Conservation (phyloP, 768 basidiomycete species). For the Pisolithus microcarpus region DNA sequence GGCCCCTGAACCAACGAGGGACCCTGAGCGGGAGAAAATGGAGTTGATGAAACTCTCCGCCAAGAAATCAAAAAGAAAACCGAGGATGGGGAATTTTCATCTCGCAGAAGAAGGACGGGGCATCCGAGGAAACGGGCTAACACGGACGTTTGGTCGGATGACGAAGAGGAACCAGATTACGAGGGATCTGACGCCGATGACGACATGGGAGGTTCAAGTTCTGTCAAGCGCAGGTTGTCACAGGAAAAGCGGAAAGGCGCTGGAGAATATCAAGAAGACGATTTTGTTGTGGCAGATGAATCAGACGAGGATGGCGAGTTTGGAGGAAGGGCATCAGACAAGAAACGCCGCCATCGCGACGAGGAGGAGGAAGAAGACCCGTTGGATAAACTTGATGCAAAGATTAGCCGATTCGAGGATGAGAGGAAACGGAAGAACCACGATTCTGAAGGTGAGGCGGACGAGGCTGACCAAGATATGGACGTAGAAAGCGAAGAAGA, state of each 20-base stretch:
- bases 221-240: constrained; percentile 38
- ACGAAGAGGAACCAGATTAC: constrained; percentile 58
- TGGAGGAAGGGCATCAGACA: constrained; percentile 30
- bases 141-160: constrained; percentile 58
- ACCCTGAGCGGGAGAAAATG: constrained; percentile 67
- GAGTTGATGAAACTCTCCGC: constrained; percentile 60
- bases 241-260: constrained; percentile 44
- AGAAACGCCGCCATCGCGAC: constrained; percentile 33
- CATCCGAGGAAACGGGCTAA: constrained; percentile 33
- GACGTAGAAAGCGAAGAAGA: constrained; percentile 70
- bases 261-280: constrained; percentile 77
- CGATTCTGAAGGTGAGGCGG: constrained; percentile 28
- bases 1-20: constrained; percentile 69
- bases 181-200: constrained; percentile 57
- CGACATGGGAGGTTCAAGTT: constrained; percentile 29
- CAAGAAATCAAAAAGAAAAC: constrained; percentile 55
- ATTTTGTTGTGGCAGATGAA: constrained; percentile 75
- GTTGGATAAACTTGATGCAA: constrained; percentile 65
- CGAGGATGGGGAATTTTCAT: constrained; percentile 43
- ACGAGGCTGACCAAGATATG: constrained; percentile 45
- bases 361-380: constrained; percentile 53
- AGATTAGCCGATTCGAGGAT: constrained; percentile 51
- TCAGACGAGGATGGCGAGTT: constrained; percentile 54
- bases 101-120: constrained; percentile 42
- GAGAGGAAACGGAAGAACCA: constrained; percentile 38